These are phyloP conservation scores for Scortechinia acanthostroma DNA, from an alignment of 2,329 filamentous ascomycete genomes.

Conservation along the genomic window DNA sequence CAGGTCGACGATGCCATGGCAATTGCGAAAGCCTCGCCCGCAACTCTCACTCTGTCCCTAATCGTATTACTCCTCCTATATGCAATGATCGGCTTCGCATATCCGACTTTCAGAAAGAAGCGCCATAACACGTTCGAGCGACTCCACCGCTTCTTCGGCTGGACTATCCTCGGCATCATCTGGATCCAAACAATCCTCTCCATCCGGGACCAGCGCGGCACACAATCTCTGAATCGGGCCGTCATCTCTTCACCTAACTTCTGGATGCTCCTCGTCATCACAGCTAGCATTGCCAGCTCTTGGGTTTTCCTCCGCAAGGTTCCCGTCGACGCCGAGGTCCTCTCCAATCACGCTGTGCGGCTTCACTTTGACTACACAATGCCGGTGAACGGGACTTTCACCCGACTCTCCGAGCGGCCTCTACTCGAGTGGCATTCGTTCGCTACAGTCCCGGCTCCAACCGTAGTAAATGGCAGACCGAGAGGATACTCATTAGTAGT, in stretches of 20 bases:
- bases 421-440: constrained; percentile 71
- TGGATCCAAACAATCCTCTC: constrained; percentile 45
- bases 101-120: constrained; percentile 53
- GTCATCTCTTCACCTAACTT: constrained; percentile 37
- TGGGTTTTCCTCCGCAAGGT: constrained; percentile 69
- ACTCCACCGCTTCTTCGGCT: constrained; percentile 68
- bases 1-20: no score
- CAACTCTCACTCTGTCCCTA: constrained; percentile 40
- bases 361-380: constrained; percentile 64
- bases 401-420: constrained; percentile 54
- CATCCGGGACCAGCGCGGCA: constrained; percentile 28
- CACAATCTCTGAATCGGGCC: constrained; percentile 15
- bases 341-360: constrained; percentile 67
- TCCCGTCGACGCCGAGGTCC: constrained; percentile 53
- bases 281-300: constrained; percentile 59
- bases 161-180: constrained; percentile 58
- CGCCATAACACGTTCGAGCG: constrained; percentile 66
- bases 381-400: constrained; percentile 44
- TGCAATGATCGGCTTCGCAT: constrained; percentile 52
- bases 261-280: constrained; percentile 64
- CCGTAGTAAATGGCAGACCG: no score
- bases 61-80: constrained; percentile 48
- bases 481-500: constrained; percentile 53
- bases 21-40: constrained; percentile 26
- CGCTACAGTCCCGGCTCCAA: constrained; percentile 59